Evolutionary conservation across 2,329 filamentous ascomycete genomes (phyloP).

Genomic region (Aureobasidium zeae): DNA sequence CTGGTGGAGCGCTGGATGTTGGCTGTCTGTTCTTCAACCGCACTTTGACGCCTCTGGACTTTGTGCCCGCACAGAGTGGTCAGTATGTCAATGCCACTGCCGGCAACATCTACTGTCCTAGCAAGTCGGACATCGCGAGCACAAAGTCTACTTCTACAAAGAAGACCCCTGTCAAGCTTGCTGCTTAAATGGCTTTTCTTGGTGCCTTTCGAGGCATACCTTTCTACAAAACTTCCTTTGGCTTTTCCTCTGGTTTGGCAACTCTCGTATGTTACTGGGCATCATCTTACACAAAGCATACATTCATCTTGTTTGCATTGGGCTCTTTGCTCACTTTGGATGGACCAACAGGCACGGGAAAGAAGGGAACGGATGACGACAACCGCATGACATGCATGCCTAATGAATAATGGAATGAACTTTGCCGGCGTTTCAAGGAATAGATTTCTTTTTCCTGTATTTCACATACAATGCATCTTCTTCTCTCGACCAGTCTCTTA

Average conservation of each 20-base stretch:
- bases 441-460: not conserved
- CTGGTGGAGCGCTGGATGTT: conserved; percentile 26
- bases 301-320: no score
- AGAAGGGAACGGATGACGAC: no score
- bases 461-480: no score
- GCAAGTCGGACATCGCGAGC: not conserved
- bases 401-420: not conserved
- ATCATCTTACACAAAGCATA: no score
- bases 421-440: not conserved
- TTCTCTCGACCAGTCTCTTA: no score
- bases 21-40: conserved; percentile 32
- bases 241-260: no score
- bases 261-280: no score
- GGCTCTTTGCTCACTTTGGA: no score
- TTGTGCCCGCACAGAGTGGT: conserved; percentile 25
- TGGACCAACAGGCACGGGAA: no score
- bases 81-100: conserved; percentile 27
- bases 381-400: not conserved
- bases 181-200: not conserved
- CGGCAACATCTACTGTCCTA: conserved; percentile 27
- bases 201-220: no score
- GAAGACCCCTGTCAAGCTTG: conserved; percentile 6
- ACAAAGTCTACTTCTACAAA: conserved; percentile 3
- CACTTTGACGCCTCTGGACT: conserved; percentile 23
- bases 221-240: no score